phyloP scores from a whole-genome alignment of 208 protist genomes.

The Wallacemonas sp. region DNA sequence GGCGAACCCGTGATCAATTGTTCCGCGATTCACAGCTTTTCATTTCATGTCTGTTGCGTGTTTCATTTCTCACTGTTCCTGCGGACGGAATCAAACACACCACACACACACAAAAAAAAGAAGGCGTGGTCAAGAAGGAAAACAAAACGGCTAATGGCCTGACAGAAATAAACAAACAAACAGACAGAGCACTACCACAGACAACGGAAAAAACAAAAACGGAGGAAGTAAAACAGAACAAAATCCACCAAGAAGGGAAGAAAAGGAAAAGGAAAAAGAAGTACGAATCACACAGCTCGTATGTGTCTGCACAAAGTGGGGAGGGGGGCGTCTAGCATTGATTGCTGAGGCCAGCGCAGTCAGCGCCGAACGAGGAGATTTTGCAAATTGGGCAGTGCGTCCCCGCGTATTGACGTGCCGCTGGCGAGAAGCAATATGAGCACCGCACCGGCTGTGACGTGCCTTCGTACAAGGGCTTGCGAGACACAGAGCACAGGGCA shows the following conservation, averaged over 20 bases:
- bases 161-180: conserved; percentile 1
- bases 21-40: too few relatives aligned
- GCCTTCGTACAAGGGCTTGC: conserved; percentile 84
- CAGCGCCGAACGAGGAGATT: conserved; percentile 63
- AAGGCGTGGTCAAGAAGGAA: conserved; percentile 4
- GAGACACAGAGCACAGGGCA: conserved; percentile 81
- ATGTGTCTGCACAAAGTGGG: neutral
- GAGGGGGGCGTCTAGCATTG: too few relatives aligned
- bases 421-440: conserved; percentile 91
- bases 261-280: conserved; percentile 3
- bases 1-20: too few relatives aligned
- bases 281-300: neutral
- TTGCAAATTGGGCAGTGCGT: conserved; percentile 78
- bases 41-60: too few relatives aligned
- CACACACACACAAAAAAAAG: conserved; percentile 9
- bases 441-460: conserved; percentile 77
- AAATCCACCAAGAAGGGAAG: neutral
- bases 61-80: too few relatives aligned
- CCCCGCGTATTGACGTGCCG: conserved; percentile 64
- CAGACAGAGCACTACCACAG: neutral
- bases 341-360: conserved; percentile 66
- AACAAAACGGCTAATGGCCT: neutral
- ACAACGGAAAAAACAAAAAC: conserved; percentile 19
- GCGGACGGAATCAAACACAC: too few relatives aligned
- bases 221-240: conserved; percentile 16